A percentile compares a stretch with the other conserved stretches of the same genome.
Conservation (phyloP, 495 filamentous ascomycete species). For the Penicillium coprophilum region DNA sequence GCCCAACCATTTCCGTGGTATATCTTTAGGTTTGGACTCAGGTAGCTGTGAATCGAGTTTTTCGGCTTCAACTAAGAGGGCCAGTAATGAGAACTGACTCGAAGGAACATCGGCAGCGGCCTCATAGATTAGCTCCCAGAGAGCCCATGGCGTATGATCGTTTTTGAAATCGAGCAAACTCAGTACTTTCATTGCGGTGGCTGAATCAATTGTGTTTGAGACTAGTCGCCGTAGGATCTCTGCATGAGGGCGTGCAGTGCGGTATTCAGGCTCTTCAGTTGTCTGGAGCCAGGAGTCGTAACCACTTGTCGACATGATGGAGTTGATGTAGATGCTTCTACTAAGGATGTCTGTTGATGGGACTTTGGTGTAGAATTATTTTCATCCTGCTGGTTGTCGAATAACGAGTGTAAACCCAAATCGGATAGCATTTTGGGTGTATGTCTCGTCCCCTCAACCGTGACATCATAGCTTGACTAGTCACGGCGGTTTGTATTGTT, state of each 20-base stretch:
- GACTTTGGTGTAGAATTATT: background rate
- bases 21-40: background rate
- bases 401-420: too few species aligned
- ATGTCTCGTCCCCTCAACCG: too few species aligned
- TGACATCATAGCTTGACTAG: too few species aligned
- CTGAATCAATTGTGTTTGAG: background rate
- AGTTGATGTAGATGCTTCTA: too few species aligned
- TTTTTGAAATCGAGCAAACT: constrained; percentile 1
- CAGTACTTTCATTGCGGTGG: background rate
- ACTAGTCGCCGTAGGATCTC: constrained; percentile 1
- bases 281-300: constrained; percentile 2
- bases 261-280: constrained; percentile 3
- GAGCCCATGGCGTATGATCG: constrained; percentile 6
- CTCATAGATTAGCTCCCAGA: constrained; percentile 4
- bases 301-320: constrained; percentile 4
- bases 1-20: background rate
- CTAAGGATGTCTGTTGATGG: too few species aligned
- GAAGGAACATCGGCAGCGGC: constrained; percentile 6
- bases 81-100: constrained; percentile 2
- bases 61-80: constrained; percentile 1
- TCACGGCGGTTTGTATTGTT: too few species aligned
- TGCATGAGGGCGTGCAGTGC: constrained; percentile 5
- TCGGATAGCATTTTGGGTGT: too few species aligned
- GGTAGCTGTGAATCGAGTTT: constrained; percentile 1
- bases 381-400: too few species aligned